A percentile compares a stretch with the other conserved stretches of the same genome.
These are phyloP conservation scores for Cryptococcus amylolentus DNA, from an alignment of 1,284 basidiomycete species.

Conservation along the genomic window DNA sequence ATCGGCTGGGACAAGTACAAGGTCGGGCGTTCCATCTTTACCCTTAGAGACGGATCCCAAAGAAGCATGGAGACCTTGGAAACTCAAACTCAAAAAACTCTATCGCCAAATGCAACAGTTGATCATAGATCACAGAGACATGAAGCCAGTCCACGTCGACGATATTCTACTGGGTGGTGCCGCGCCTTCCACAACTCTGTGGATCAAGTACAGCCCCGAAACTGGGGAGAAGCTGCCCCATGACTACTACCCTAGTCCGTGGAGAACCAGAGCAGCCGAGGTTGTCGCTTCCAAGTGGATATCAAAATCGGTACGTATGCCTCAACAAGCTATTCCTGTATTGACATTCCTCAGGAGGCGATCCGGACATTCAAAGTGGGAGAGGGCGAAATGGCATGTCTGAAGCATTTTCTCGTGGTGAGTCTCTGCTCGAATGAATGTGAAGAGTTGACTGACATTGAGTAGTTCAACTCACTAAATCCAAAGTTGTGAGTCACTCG, in stretches of 20 bases:
- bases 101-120: too few species aligned
- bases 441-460: neutral
- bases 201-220: constrained; percentile 1
- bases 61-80: too few species aligned
- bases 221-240: constrained; percentile 3
- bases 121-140: too few species aligned
- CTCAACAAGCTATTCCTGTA: neutral
- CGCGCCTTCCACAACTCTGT: too few species aligned
- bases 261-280: constrained; percentile 5
- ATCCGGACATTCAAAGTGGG: constrained; percentile 22
- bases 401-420: constrained; percentile 24
- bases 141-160: too few species aligned
- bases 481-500: constrained; percentile 11
- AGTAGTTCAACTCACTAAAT: constrained; percentile 20
- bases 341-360: constrained; percentile 18
- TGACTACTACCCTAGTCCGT: constrained; percentile 22
- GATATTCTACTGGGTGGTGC: too few species aligned
- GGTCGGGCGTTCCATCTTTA: too few species aligned
- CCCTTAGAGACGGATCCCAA: too few species aligned
- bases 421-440: constrained; percentile 3
- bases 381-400: constrained; percentile 24
- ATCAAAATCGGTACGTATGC: constrained; percentile 21
- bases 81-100: too few species aligned
- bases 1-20: too few species aligned
- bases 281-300: constrained; percentile 11